Conservation (phyloP, 2,329 filamentous ascomycete genomes). For the Aspergillus sp. region DNA sequence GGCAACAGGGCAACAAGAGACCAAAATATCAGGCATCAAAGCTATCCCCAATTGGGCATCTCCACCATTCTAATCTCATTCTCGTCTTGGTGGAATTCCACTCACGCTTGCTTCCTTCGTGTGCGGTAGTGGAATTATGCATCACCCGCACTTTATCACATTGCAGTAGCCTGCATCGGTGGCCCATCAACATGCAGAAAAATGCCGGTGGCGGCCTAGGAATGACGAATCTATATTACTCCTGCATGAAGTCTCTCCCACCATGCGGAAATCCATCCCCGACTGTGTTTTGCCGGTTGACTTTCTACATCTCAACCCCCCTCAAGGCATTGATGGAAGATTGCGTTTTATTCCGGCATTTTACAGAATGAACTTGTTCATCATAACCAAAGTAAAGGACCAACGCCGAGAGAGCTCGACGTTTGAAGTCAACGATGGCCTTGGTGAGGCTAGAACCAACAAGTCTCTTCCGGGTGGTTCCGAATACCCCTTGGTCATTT, state of each 20-base stretch:
- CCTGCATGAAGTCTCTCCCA: neutral
- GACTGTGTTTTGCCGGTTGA: neutral
- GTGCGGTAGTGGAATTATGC: neutral
- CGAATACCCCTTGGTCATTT: neutral
- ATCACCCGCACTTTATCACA: constrained; percentile 1
- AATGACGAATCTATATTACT: neutral
- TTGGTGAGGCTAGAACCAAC: neutral
- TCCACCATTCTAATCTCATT: neutral
- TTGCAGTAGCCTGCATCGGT: constrained; percentile 1
- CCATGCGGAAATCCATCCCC: neutral
- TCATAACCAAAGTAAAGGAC: neutral
- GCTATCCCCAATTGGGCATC: neutral
- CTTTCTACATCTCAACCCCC: neutral
- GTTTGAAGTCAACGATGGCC: neutral
- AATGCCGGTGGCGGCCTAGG: neutral
- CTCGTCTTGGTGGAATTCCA: neutral
- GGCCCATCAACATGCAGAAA: neutral
- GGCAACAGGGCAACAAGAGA: neutral
- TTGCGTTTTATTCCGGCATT: too few species aligned
- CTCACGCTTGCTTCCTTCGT: neutral
- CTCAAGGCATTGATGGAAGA: neutral
- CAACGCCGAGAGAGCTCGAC: neutral
- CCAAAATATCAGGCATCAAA: neutral
- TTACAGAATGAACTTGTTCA: too few species aligned
- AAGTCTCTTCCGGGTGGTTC: neutral